Evolutionary conservation across 768 basidiomycete species (phyloP).

Genomic region (Tulasnella sp.): DNA sequence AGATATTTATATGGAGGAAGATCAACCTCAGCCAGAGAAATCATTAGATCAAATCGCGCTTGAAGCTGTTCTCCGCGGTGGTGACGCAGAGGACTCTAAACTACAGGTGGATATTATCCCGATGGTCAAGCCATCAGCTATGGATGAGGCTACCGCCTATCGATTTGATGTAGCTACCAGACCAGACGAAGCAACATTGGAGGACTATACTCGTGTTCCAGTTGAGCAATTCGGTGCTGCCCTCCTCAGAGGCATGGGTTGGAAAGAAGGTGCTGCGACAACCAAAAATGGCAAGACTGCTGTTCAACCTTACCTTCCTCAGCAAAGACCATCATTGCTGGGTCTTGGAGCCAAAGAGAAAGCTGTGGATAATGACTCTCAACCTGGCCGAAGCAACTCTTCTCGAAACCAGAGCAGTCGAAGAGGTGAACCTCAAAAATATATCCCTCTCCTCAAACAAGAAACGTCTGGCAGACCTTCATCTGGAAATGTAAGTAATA

Average conservation of each 20-base stretch:
- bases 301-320: slow-evolving; percentile 69
- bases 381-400: too few species aligned
- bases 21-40: slow-evolving; percentile 32
- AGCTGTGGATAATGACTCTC: slow-evolving; percentile 47
- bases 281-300: slow-evolving; percentile 47
- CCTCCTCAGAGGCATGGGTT: slow-evolving; percentile 90
- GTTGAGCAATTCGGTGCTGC: slow-evolving; percentile 89
- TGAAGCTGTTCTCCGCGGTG: slow-evolving; percentile 29
- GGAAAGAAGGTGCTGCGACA: slow-evolving; percentile 72
- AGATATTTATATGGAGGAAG: slow-evolving; percentile 37
- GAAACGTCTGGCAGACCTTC: too few species aligned
- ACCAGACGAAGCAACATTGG: slow-evolving; percentile 59
- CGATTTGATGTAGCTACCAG: slow-evolving; percentile 71
- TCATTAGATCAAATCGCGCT: slow-evolving; percentile 30
- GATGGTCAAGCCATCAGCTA: slow-evolving; percentile 27
- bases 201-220: slow-evolving; percentile 84
- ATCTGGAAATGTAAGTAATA: slow-evolving; percentile 27
- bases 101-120: slow-evolving; percentile 51
- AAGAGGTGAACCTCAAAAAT: slow-evolving; percentile 38
- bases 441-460: slow-evolving; percentile 68
- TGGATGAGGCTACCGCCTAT: slow-evolving; percentile 73
- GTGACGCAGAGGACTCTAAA: slow-evolving; percentile 21
- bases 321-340: slow-evolving; percentile 67
- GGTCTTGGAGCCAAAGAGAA: slow-evolving; percentile 88
- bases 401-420: slow-evolving; percentile 24